These are phyloP conservation scores for Solanum raphanifolium DNA, from an alignment of 257 asterid genomes.

Conservation along the genomic window DNA sequence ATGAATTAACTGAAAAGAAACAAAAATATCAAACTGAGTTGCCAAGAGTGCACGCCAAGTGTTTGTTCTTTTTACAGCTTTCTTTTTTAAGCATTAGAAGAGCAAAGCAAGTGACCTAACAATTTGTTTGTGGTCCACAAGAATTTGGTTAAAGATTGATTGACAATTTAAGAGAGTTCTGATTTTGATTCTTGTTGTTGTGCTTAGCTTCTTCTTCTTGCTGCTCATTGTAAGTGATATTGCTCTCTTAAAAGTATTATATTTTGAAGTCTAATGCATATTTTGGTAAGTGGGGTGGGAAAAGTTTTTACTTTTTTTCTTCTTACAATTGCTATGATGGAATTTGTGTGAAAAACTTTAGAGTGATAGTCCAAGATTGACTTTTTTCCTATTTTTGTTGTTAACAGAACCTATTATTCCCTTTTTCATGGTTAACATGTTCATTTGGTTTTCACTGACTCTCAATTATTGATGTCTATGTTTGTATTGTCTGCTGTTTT, in stretches of 20 bases:
- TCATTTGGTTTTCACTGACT: neutral
- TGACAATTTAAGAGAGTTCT: neutral
- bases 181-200: neutral
- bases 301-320: neutral
- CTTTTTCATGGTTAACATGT: neutral
- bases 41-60: neutral
- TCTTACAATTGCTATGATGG: neutral
- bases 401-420: neutral
- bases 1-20: neutral
- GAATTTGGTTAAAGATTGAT: neutral
- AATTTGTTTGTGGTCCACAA: neutral
- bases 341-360: neutral
- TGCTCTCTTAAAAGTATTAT: neutral
- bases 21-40: neutral
- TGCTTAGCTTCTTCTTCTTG: neutral
- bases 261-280: neutral
- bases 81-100: neutral
- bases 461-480: neutral
- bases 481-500: neutral
- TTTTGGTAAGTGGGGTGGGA: neutral
- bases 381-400: neutral
- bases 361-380: neutral
- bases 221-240: neutral
- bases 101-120: neutral
- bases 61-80: neutral